Conservation (phyloP, 1,284 basidiomycete species). For the Cryptococcus wingfieldii region DNA sequence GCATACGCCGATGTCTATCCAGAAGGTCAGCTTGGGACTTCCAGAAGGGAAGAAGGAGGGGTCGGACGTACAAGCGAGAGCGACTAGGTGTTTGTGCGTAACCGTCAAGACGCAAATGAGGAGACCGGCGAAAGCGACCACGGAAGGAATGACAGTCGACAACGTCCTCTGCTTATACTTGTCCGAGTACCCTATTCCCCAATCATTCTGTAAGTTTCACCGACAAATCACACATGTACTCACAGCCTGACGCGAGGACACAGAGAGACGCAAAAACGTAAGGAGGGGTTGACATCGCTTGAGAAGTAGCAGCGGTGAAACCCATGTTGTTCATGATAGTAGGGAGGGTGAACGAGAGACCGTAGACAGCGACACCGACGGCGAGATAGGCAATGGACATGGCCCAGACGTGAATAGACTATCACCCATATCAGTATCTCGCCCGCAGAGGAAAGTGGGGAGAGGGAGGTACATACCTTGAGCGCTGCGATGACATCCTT, state of each 20-base stretch:
- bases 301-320: slow-evolving; percentile 65
- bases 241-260: slow-evolving; percentile 16
- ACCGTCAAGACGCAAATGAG: slow-evolving; percentile 20
- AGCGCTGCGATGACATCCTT: slow-evolving; percentile 10
- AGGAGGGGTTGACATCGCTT: slow-evolving; percentile 57
- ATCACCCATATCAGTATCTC: neutral
- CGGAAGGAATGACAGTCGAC: slow-evolving; percentile 1
- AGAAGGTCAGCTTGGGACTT: neutral
- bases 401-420: slow-evolving; percentile 23
- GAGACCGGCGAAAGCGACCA: slow-evolving; percentile 9
- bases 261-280: slow-evolving; percentile 33
- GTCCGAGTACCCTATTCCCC: neutral
- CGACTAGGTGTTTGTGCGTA: slow-evolving; percentile 17
- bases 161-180: slow-evolving; percentile 1
- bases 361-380: slow-evolving; percentile 49
- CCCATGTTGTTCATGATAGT: slow-evolving; percentile 49
- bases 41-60: neutral
- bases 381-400: slow-evolving; percentile 15
- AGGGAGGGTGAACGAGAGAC: slow-evolving; percentile 56
- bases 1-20: slow-evolving; percentile 25
- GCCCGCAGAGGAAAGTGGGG: neutral
- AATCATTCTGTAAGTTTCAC: too few species aligned
- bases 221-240: too few species aligned
- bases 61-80: slow-evolving; percentile 20
- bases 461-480: slow-evolving; percentile 12